phyloP scores from a whole-genome alignment of 352 stramenopile species.

The Globisporangium mamillatum region DNA sequence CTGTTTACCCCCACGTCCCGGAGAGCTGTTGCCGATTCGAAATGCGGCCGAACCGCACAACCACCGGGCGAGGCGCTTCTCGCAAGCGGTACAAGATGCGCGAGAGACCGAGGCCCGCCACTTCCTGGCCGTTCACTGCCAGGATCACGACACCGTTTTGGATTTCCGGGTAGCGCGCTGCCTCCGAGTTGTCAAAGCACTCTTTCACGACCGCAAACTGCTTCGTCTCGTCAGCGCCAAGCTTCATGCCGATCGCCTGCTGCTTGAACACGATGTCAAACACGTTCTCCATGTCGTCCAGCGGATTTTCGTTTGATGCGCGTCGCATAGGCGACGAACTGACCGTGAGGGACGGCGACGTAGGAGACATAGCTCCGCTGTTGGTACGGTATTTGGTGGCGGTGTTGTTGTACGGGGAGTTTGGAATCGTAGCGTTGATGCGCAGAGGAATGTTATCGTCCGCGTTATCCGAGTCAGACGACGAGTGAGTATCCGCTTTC shows the following conservation, averaged over 20 bases:
- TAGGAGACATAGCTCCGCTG: slow-evolving; percentile 10
- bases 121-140: slow-evolving; percentile 77
- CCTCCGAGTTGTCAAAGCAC: slow-evolving; percentile 75
- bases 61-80: slow-evolving; percentile 72
- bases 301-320: slow-evolving; percentile 24
- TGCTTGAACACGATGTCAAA: slow-evolving; percentile 89
- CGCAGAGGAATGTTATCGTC: slow-evolving; percentile 26
- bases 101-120: slow-evolving; percentile 64
- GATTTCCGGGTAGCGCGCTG: slow-evolving; percentile 73
- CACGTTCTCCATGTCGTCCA: slow-evolving; percentile 71
- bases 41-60: slow-evolving; percentile 79
- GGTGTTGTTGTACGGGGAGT: slow-evolving; percentile 13
- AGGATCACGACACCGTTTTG: slow-evolving; percentile 79
- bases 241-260: slow-evolving; percentile 81
- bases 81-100: slow-evolving; percentile 74
- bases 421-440: slow-evolving; percentile 19
- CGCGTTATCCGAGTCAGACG: slow-evolving; percentile 56
- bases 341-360: slow-evolving; percentile 20
- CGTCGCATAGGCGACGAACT: slow-evolving; percentile 25
- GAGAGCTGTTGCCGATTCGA: slow-evolving; percentile 31
- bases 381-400: slow-evolving; percentile 3
- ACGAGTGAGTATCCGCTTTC: slow-evolving; percentile 18
- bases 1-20: slow-evolving; percentile 37
- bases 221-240: slow-evolving; percentile 61
- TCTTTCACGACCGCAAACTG: slow-evolving; percentile 83